Evolutionary conservation across 768 basidiomycete genomes (phyloP).

Genomic region (Antrodiella citrinella): DNA sequence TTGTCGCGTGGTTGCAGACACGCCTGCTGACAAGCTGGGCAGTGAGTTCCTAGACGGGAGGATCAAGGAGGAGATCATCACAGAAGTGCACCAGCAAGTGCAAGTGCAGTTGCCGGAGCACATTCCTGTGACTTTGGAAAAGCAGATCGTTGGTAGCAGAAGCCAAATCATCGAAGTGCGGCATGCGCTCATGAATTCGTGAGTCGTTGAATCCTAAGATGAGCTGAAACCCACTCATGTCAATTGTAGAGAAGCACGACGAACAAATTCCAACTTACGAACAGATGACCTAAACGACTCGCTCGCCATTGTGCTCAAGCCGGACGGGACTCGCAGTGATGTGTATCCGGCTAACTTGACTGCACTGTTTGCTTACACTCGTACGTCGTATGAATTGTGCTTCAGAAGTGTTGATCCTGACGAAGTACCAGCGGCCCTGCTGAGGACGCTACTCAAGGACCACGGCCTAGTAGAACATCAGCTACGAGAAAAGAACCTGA

Average conservation of each 20-base stretch:
- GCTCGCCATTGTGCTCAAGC: constrained; percentile 37
- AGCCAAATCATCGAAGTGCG: constrained; percentile 35
- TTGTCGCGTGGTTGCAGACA: neutral
- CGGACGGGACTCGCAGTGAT: constrained; percentile 38
- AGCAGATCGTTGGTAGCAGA: constrained; percentile 37
- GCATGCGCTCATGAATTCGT: constrained; percentile 47
- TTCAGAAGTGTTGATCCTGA: constrained; percentile 4
- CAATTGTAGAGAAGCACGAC: constrained; percentile 36
- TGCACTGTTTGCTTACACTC: constrained; percentile 43
- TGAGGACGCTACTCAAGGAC: constrained; percentile 37
- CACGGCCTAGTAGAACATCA: constrained; percentile 40
- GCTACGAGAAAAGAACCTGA: constrained; percentile 37
- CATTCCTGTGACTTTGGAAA: constrained; percentile 37
- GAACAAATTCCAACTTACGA: constrained; percentile 37
- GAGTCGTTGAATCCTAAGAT: constrained; percentile 16
- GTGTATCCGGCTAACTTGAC: constrained; percentile 43
- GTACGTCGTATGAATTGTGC: constrained; percentile 27
- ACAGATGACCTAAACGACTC: constrained; percentile 33
- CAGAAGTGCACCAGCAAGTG: constrained; percentile 41
- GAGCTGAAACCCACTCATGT: constrained; percentile 1
- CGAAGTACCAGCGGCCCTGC: constrained; percentile 27
- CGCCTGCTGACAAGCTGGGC: constrained; percentile 5
- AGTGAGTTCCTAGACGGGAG: constrained; percentile 26
- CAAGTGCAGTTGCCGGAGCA: constrained; percentile 38
- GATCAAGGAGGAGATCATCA: constrained; percentile 31